Evolutionary conservation across 2,329 filamentous ascomycete genomes (phyloP).

Genomic region (Talaromyces sp.): DNA sequence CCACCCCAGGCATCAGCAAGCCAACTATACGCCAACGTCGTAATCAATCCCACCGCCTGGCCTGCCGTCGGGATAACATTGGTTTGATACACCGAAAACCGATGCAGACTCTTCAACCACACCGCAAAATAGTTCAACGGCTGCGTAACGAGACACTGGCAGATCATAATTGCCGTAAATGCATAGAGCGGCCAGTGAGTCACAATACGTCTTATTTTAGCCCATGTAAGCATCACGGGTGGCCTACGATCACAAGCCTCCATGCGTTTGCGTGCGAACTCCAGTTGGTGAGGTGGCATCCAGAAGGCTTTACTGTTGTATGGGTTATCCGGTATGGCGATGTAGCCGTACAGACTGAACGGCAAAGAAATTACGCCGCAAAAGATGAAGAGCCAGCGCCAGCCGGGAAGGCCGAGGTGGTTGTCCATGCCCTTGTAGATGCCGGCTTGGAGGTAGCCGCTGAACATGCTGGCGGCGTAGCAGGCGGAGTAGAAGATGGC

Average conservation of each 20-base stretch:
- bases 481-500: conserved; percentile 27
- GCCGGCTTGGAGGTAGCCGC: conserved; percentile 27
- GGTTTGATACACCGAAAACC: conserved; percentile 26
- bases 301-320: conserved; percentile 30
- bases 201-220: conserved; percentile 23
- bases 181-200: conserved; percentile 24
- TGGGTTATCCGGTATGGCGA: conserved; percentile 36
- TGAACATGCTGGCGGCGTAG: conserved; percentile 26
- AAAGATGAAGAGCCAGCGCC: conserved; percentile 34
- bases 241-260: conserved; percentile 20
- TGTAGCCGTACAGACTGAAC: conserved; percentile 29
- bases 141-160: conserved; percentile 25
- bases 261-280: conserved; percentile 19
- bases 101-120: conserved; percentile 24
- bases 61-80: conserved; percentile 25
- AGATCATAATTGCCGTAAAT: conserved; percentile 24
- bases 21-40: conserved; percentile 23
- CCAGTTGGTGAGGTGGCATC: conserved; percentile 20
- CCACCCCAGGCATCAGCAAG: conserved; percentile 24
- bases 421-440: conserved; percentile 24
- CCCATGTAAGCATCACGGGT: conserved; percentile 20
- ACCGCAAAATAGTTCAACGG: conserved; percentile 26
- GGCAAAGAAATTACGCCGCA: conserved; percentile 32
- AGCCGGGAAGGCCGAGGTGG: conserved; percentile 28
- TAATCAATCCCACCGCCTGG: conserved; percentile 22